Conservation (phyloP, 495 filamentous ascomycete species). For the Neurospora sp. region DNA sequence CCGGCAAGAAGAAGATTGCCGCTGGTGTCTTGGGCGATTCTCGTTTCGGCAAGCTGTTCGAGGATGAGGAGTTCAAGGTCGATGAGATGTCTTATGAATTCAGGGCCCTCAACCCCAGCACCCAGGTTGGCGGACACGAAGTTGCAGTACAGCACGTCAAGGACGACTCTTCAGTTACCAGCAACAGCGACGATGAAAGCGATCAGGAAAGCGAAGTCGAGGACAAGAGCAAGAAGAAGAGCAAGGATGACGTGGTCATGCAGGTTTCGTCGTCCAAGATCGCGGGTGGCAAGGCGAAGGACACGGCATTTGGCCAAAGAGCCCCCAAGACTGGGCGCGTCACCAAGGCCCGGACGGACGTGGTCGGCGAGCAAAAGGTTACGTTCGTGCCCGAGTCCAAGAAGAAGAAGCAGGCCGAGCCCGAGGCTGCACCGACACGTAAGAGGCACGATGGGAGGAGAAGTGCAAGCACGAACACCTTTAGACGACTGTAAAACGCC, state of each 20-base stretch:
- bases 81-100: constrained; percentile 89
- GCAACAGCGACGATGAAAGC: constrained; percentile 21
- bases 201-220: constrained; percentile 34
- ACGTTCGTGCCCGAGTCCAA: constrained; percentile 67
- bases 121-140: constrained; percentile 23
- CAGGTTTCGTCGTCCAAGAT: constrained; percentile 61
- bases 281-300: constrained; percentile 43
- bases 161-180: constrained; percentile 8
- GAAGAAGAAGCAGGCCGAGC: constrained; percentile 34
- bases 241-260: constrained; percentile 42
- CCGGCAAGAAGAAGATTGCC: constrained; percentile 68
- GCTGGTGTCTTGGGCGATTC: constrained; percentile 63
- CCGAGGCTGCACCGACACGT: constrained; percentile 26
- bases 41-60: constrained; percentile 82
- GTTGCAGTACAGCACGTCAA: constrained; percentile 12
- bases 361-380: constrained; percentile 75
- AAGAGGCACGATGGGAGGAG: constrained; percentile 44
- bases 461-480: constrained; percentile 65
- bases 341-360: constrained; percentile 37
- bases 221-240: constrained; percentile 24
- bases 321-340: constrained; percentile 37
- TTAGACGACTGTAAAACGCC: constrained; percentile 47
- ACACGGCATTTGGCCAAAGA: constrained; percentile 63
- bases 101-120: constrained; percentile 77
- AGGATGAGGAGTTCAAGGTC: constrained; percentile 85